Base-by-base conservation (phyloP, 2,329 filamentous ascomycete species). In the Dactylellina drechsleri region DNA sequence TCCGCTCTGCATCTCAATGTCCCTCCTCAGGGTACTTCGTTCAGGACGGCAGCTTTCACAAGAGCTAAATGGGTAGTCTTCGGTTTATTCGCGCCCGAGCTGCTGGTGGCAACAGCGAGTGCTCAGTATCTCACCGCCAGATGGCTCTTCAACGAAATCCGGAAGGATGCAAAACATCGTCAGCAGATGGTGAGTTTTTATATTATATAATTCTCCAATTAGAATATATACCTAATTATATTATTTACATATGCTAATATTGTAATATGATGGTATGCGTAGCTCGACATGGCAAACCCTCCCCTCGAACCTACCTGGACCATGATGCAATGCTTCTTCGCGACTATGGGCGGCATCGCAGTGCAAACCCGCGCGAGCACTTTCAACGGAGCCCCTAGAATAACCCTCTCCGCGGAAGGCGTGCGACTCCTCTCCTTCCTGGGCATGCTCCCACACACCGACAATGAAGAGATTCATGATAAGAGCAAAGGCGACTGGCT, bases 1-100 rank as follows among this genome's bases (percentile, higher is more conserved):
- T 80, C 80, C 2, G 81, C 81, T 1, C 64, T 84, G 2, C 82
- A 83, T 64, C 77, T 83, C 2, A 83, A 83, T 49, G 78, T 84
- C n/a, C 81, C 81, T 13, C 52, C 47, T 28, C 50, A 59, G 54
- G 64, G 59, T 15, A 66, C 70, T 5, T 59, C 57, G 20, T 8
- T 67, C 49, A 50, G 67, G 53, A 62, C 36, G 50, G 62, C 56
- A 26, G 56, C 52, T 8, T 71, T n/a, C 36, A 76, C 67, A 81
- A 81, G 67, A 13, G 78, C 3, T 73, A 74, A 71, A 50, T 83
- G 81, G 82, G 77, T 80, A 8, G 4, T 80, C 0, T 64, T 81
- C 0, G 80, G 79, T 0, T 77, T 83, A 1, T 75, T 82, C 23
- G 78, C 77, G 0, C 82, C 82, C 0, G 82, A 83, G 23, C 43